Evolutionary conservation across 305 asterid genomes (phyloP).

Genomic region (Fraxinus floribunda): DNA sequence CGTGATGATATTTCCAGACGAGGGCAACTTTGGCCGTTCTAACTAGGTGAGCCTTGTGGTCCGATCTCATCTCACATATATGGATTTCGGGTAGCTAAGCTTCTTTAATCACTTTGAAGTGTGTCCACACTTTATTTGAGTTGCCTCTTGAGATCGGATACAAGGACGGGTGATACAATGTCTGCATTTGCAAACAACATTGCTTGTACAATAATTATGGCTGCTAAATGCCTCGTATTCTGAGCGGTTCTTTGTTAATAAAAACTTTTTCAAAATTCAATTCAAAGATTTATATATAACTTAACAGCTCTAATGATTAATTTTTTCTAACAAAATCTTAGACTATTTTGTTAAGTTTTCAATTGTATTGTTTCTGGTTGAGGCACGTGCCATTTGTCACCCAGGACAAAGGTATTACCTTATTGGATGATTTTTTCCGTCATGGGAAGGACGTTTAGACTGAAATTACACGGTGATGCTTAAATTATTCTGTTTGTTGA

Average conservation of each 20-base stretch:
- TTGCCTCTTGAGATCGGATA: neutral
- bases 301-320: neutral
- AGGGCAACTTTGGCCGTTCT: neutral
- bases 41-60: neutral
- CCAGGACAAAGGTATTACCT: neutral
- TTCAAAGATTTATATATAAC: neutral
- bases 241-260: constrained; percentile 1
- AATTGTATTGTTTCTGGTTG: constrained; percentile 1
- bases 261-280: neutral
- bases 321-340: neutral
- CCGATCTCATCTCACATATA: neutral
- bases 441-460: neutral
- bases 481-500: neutral
- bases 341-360: constrained; percentile 1
- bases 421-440: constrained; percentile 16
- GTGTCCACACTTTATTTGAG: neutral
- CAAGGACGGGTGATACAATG: neutral
- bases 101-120: neutral
- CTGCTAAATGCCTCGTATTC: constrained; percentile 1
- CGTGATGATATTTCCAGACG: neutral
- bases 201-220: constrained; percentile 3
- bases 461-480: neutral
- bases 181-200: constrained; percentile 18
- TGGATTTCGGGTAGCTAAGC: neutral
- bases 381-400: constrained; percentile 2